Conservation (phyloP, 2,329 filamentous ascomycete genomes). For the Ustilaginoidea virens region DNA sequence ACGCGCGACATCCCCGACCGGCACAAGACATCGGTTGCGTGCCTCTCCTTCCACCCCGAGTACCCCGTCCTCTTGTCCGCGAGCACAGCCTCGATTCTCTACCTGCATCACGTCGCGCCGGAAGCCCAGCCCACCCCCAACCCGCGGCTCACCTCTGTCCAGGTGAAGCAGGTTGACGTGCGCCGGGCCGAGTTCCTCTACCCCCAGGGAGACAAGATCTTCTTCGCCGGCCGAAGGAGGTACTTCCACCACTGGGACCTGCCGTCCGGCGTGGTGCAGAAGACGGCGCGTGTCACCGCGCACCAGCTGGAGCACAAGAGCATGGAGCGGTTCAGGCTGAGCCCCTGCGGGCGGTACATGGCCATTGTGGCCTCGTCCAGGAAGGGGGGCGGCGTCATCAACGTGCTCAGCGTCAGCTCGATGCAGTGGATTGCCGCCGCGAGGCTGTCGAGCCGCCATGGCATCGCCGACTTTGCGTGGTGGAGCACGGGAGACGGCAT, state of each 20-base stretch:
- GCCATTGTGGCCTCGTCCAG: constrained; percentile 64
- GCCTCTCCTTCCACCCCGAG: constrained; percentile 76
- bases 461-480: constrained; percentile 86
- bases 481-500: constrained; percentile 75
- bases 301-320: constrained; percentile 69
- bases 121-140: constrained; percentile 64
- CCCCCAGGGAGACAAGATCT: constrained; percentile 59
- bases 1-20: constrained; percentile 69
- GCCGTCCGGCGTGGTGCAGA: constrained; percentile 64
- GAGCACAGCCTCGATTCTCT: constrained; percentile 70
- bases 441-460: constrained; percentile 65
- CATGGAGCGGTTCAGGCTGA: constrained; percentile 84
- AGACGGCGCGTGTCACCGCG: constrained; percentile 60
- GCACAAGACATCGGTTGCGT: constrained; percentile 66
- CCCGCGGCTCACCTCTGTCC: constrained; percentile 77
- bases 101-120: constrained; percentile 76
- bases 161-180: constrained; percentile 72
- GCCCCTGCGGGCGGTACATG: constrained; percentile 75
- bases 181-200: constrained; percentile 68
- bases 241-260: constrained; percentile 96
- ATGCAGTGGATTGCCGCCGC: constrained; percentile 80
- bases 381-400: constrained; percentile 80
- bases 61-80: constrained; percentile 83
- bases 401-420: constrained; percentile 63
- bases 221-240: constrained; percentile 73